Conservation (phyloP, 352 stramenopile genomes). For the Aphanomyces cochlioides region DNA sequence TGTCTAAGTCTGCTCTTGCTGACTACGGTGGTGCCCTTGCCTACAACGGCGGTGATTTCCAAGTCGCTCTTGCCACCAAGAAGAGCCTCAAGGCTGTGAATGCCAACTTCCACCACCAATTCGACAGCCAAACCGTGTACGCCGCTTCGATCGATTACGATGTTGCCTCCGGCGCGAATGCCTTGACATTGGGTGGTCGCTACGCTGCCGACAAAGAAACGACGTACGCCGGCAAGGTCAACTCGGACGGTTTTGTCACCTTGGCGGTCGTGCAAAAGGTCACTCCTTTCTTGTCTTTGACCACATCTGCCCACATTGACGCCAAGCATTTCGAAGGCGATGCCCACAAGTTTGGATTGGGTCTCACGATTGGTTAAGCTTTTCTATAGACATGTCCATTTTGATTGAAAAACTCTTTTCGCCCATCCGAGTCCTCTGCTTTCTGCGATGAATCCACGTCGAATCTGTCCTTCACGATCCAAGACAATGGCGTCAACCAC, state of each 20-base stretch:
- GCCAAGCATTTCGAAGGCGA: constrained; percentile 85
- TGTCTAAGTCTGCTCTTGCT: constrained; percentile 72
- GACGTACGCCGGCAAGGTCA: constrained; percentile 78
- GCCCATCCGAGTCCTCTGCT: no score
- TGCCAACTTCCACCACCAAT: constrained; percentile 78
- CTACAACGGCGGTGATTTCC: constrained; percentile 63
- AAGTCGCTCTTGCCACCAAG: constrained; percentile 68
- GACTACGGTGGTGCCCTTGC: constrained; percentile 76
- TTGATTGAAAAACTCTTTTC: neutral
- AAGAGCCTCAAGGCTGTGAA: constrained; percentile 78
- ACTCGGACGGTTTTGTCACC: constrained; percentile 77
- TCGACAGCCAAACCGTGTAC: constrained; percentile 73
- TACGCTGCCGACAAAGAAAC: constrained; percentile 73
- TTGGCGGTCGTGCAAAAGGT: constrained; percentile 75
- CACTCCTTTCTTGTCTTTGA: constrained; percentile 64
- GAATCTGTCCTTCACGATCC: no score
- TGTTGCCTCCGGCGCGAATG: constrained; percentile 78
- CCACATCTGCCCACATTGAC: constrained; percentile 74
- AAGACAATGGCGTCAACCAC: no score
- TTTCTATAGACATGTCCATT: constrained; percentile 15
- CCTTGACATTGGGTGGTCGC: constrained; percentile 65
- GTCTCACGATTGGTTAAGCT: constrained; percentile 69
- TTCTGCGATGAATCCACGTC: no score
- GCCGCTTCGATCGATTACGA: constrained; percentile 78
- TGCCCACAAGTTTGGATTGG: constrained; percentile 80